A percentile compares a stretch with the other conserved stretches of the same genome.
Conservation (phyloP, 169 alveolate species). For the Fabrea salina region DNA sequence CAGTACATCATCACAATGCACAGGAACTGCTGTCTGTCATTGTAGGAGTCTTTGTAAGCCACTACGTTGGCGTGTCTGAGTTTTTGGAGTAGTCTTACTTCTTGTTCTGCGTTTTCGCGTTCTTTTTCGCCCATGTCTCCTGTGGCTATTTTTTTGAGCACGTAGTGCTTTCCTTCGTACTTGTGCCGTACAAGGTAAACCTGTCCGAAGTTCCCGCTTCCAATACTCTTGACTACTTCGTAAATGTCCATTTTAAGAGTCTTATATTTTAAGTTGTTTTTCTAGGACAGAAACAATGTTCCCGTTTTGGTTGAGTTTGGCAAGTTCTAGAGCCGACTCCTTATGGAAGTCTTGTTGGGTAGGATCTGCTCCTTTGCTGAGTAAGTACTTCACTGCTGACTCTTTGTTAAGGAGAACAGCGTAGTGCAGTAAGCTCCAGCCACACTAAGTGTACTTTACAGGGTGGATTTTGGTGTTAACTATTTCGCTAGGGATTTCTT, state of each 20-base stretch:
- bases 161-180: slow-evolving; percentile 64
- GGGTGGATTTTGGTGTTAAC: too few species aligned
- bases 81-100: slow-evolving; percentile 75
- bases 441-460: too few species aligned
- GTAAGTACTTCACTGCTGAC: too few species aligned
- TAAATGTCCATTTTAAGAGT: slow-evolving; percentile 64
- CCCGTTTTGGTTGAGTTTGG: too few species aligned
- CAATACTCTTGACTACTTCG: slow-evolving; percentile 77
- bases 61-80: slow-evolving; percentile 87
- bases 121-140: slow-evolving; percentile 81
- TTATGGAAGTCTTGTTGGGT: too few species aligned
- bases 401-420: too few species aligned
- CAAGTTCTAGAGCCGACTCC: too few species aligned
- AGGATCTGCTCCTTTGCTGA: too few species aligned
- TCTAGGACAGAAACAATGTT: too few species aligned
- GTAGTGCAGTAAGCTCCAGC: too few species aligned
- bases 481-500: too few species aligned
- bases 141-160: slow-evolving; percentile 79
- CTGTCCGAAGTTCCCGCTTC: slow-evolving; percentile 84
- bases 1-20: slow-evolving; percentile 91
- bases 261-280: too few species aligned
- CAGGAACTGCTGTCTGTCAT: slow-evolving; percentile 77
- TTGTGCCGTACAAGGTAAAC: slow-evolving; percentile 82
- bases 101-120: slow-evolving; percentile 83
- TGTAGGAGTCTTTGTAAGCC: slow-evolving; percentile 86